These are phyloP conservation scores for Exophiala viscosa DNA, from an alignment of 2,329 filamentous ascomycete species.

Conservation along the genomic window DNA sequence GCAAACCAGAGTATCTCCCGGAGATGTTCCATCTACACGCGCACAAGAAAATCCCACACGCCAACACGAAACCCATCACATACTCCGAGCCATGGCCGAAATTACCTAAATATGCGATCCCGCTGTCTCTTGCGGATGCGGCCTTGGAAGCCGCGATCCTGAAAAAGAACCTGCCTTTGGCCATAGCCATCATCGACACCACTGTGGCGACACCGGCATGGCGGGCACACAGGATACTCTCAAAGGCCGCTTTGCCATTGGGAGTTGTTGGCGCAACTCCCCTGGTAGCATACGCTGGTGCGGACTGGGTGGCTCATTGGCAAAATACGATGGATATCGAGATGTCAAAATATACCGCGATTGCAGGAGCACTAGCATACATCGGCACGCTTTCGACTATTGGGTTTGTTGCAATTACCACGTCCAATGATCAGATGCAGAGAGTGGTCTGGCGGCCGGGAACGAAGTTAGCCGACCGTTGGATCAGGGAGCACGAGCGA, in stretches of 20 bases:
- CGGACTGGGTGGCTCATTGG: slow-evolving; percentile 56
- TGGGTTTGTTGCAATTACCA: slow-evolving; percentile 78
- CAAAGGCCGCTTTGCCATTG: slow-evolving; percentile 39
- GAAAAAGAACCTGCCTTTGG: slow-evolving; percentile 70
- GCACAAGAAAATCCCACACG: slow-evolving; percentile 69
- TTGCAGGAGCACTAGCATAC: slow-evolving; percentile 79
- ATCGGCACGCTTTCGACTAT: slow-evolving; percentile 75
- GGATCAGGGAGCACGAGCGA: slow-evolving; percentile 85
- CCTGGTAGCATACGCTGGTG: slow-evolving; percentile 55
- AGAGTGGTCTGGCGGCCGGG: slow-evolving; percentile 87
- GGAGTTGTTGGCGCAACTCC: slow-evolving; percentile 37
- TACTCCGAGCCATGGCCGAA: slow-evolving; percentile 65
- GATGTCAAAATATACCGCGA: slow-evolving; percentile 72
- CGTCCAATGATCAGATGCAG: slow-evolving; percentile 91
- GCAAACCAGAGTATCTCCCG: slow-evolving; percentile 71
- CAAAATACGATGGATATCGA: slow-evolving; percentile 74
- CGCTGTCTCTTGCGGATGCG: slow-evolving; percentile 63
- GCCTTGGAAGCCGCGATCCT: slow-evolving; percentile 78
- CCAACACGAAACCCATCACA: slow-evolving; percentile 53
- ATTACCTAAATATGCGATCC: slow-evolving; percentile 66
- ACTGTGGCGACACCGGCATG: slow-evolving; percentile 45
- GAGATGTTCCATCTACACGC: slow-evolving; percentile 78
- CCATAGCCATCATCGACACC: slow-evolving; percentile 72
- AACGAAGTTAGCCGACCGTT: slow-evolving; percentile 73
- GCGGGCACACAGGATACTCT: slow-evolving; percentile 42